Evolutionary conservation across 2,329 filamentous ascomycete species (phyloP), one percentile per base, ranked within the genome.

Genomic region (Pseudogymnoascus sp.): DNA sequence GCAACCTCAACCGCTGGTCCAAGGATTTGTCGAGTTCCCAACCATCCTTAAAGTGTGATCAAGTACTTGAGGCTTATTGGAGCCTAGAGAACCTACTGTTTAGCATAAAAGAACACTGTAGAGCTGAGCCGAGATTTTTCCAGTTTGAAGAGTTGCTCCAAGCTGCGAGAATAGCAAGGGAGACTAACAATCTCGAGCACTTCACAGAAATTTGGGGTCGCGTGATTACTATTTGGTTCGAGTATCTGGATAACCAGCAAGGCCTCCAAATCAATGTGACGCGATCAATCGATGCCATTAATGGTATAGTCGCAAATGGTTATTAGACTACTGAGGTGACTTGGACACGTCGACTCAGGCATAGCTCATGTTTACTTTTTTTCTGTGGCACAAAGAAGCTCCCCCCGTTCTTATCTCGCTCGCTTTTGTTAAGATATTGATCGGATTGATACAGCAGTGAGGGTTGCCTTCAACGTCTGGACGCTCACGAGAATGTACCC

Each of bases 31-130:
- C 61, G 35, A 63, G 61, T 58, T 61, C 42, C 13, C 31, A 62
- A 60, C 58, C 52, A 36, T 33, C 39, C 18, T 42, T 40, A 27
- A 39, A 63, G 25, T 10, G 39, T 36, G 37, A 42, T 42, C 62
- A 58, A 45, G 52, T 65, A 39, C 63, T 65, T 18, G 40, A 64
- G 39, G 64, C 63, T 21, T 67, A 64, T 39, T 67, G 66, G 66
- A 52, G 62, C 36, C 59, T 67, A 40, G 60, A 65, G 40, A 61
- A 40, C 25, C 60, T 67, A 55, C 33, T 67, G 21, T 61, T 27
- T 21, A 29, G 29, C n/a, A 64, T 67, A 4, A 62, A 59, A 15
- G 36, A 59, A 27, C 63, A 66, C 52, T 55, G 52, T 52, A 10
- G 12, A 42, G n/a, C 15, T 13, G 15, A 45, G 33, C 29, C 33